Base-by-base conservation (phyloP, 345 rosid genomes). In the Melaleuca quinquenervia region DNA sequence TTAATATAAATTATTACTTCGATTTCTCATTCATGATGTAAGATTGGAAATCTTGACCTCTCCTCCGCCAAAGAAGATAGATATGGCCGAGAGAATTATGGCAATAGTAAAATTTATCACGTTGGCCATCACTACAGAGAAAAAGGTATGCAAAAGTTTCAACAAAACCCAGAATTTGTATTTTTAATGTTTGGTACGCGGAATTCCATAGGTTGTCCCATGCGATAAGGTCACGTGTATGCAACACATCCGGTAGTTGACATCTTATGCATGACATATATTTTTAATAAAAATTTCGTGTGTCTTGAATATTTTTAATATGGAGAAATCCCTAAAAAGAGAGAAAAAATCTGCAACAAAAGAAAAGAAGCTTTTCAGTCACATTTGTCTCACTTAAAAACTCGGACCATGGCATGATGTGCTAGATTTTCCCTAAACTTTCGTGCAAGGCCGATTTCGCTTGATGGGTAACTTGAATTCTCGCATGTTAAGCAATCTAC, bases 61-160 rank as follows among this genome's bases (percentile, higher is more conserved):
- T n/a, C n/a, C 70, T 13, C 1, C 0, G 0, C n/a, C 32, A 6
- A 58, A n/a, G 70, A 58, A 0, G 6, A 8, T 2, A n/a, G 1
- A 55, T 58, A n/a, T n/a, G 0, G 4, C 5, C 36, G 1, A n/a
- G 70, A 58, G 18, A 58, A 58, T n/a, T 58, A 58, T 58, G 26
- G 70, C 8, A 26, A 26, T n/a, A 6, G 4, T 58, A 6, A 58
- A 58, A 58, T 16, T n/a, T 2, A n/a, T 6, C 18, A 0, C 0
- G 0, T 14, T 29, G 75, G 29, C 14, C 22, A 29, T 62, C 41
- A 7, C 6, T 62, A 0, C 7, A 29, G 41, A 62, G 16, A 29
- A 62, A 62, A 11, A 62, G 44, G 44, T 7, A 27, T 62, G 11
- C 75, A 27, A 62, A 29, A 62, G 21, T 62, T 7, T 7, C 4